Percentiles rank a stretch among this genome's conserved stretches.
Conservation (phyloP, 768 basidiomycete species). For the Nidularia sp. region DNA sequence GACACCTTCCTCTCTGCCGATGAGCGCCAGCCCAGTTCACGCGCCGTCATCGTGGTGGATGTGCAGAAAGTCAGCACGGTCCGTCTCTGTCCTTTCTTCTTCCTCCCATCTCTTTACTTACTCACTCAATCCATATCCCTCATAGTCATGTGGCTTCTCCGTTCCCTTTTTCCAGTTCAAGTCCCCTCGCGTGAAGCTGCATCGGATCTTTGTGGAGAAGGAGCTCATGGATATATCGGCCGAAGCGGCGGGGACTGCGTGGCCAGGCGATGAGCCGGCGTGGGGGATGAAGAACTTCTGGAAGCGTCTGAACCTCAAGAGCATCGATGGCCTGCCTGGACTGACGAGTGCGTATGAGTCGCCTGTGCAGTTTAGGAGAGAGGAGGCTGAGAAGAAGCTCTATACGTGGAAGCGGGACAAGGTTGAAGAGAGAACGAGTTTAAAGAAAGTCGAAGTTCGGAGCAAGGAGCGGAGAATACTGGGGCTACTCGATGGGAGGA, state of each 20-base stretch:
- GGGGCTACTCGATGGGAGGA: neutral
- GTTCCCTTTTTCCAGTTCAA: conserved; percentile 53
- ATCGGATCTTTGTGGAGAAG: conserved; percentile 26
- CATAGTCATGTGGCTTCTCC: conserved; percentile 56
- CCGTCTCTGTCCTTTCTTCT: conserved; percentile 6
- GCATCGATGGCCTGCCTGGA: conserved; percentile 50
- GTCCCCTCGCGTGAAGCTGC: conserved; percentile 42
- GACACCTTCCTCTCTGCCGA: conserved; percentile 38
- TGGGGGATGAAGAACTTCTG: conserved; percentile 49
- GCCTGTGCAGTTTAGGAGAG: neutral
- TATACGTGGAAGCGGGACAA: neutral
- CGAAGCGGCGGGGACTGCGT: conserved; percentile 7
- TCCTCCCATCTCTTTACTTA: neutral
- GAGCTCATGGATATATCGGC: conserved; percentile 31
- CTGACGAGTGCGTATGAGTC: conserved; percentile 22
- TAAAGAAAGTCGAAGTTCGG: neutral
- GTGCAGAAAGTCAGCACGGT: conserved; percentile 48
- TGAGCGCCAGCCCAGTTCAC: conserved; percentile 46
- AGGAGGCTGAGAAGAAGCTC: neutral
- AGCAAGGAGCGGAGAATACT: neutral
- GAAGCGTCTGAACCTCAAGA: conserved; percentile 35
- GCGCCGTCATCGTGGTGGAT: conserved; percentile 51
- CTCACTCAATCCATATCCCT: neutral
- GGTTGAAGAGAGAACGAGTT: neutral
- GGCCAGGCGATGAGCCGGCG: conserved; percentile 4